phyloP scores from a whole-genome alignment of 1,284 basidiomycete genomes.

The Boletus nobilissimus region DNA sequence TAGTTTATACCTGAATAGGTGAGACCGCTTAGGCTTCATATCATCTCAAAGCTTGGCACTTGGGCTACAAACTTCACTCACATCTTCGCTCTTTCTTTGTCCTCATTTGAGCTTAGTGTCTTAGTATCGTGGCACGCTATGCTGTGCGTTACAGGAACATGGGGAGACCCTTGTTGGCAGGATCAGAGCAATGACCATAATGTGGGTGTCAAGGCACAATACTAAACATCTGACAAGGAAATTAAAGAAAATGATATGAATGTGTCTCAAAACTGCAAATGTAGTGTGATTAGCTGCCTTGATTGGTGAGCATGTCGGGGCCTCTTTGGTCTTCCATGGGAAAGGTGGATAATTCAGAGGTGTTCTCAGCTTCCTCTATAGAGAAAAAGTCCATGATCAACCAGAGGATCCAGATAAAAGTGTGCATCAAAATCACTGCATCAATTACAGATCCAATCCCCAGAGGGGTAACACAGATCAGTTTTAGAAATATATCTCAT shows the following conservation, averaged over 20 bases:
- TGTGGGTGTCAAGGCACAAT: slow-evolving; percentile 10
- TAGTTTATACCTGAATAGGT: too few relatives aligned
- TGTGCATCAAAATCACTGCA: neutral
- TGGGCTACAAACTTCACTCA: too few relatives aligned
- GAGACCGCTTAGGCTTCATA: too few relatives aligned
- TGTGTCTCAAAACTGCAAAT: slow-evolving; percentile 95
- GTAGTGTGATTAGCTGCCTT: slow-evolving; percentile 72
- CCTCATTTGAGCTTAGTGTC: too few relatives aligned
- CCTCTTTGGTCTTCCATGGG: slow-evolving; percentile 54
- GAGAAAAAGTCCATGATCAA: neutral
- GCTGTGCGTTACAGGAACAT: too few relatives aligned
- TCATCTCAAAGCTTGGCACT: too few relatives aligned
- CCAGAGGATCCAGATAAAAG: neutral
- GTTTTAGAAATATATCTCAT: slow-evolving; percentile 77
- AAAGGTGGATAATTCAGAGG: slow-evolving; percentile 85
- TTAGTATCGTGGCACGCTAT: too few relatives aligned
- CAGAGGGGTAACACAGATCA: neutral
- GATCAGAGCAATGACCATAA: slow-evolving; percentile 84
- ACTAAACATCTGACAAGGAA: neutral
- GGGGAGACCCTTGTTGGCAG: slow-evolving; percentile 93
- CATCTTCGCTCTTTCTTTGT: too few relatives aligned
- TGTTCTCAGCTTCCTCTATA: slow-evolving; percentile 94
- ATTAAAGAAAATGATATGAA: slow-evolving; percentile 53
- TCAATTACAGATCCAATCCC: neutral
- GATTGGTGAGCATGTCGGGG: slow-evolving; percentile 66